Percentiles rank a stretch among this genome's conserved stretches.
phyloP scores from a whole-genome alignment of 371 early-diverging fungal species.

The Rhizomucor miehei region DNA sequence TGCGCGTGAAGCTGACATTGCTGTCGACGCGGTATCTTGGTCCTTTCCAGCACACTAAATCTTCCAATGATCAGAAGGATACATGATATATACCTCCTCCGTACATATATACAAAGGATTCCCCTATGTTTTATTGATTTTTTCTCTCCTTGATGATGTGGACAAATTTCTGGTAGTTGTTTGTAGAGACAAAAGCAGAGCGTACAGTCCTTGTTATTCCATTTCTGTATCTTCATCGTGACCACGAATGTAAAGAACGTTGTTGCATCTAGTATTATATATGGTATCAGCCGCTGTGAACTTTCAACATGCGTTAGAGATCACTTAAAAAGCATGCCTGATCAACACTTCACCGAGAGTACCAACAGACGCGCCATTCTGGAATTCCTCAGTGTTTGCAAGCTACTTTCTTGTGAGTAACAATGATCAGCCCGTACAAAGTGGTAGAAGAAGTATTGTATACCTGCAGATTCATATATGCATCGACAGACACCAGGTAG shows the following conservation, averaged over 20 bases:
- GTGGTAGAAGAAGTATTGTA: background rate
- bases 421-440: too few relatives aligned
- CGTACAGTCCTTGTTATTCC: conserved; percentile 4
- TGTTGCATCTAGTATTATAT: conserved; percentile 70
- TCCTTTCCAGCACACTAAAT: too few relatives aligned
- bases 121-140: too few relatives aligned
- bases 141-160: too few relatives aligned
- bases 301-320: background rate
- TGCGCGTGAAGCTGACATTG: conserved; percentile 4
- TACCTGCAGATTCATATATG: conserved; percentile 98
- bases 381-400: conserved; percentile 90
- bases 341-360: conserved; percentile 93
- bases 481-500: conserved; percentile 86
- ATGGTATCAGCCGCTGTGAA: background rate
- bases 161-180: too few relatives aligned
- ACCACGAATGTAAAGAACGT: conserved; percentile 82
- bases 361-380: conserved; percentile 88
- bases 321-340: conserved; percentile 47
- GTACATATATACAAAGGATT: too few relatives aligned
- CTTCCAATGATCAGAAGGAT: background rate
- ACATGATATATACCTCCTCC: too few relatives aligned
- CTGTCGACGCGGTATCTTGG: conserved; percentile 1
- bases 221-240: conserved; percentile 58
- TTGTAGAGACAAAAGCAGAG: too few relatives aligned
- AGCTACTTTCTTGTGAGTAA: conserved; percentile 52